A percentile compares a stretch with the other conserved stretches of the same genome.
These are phyloP conservation scores for Talaromyces marneffei DNA, from an alignment of 2,329 filamentous ascomycete genomes.

Conservation along the genomic window DNA sequence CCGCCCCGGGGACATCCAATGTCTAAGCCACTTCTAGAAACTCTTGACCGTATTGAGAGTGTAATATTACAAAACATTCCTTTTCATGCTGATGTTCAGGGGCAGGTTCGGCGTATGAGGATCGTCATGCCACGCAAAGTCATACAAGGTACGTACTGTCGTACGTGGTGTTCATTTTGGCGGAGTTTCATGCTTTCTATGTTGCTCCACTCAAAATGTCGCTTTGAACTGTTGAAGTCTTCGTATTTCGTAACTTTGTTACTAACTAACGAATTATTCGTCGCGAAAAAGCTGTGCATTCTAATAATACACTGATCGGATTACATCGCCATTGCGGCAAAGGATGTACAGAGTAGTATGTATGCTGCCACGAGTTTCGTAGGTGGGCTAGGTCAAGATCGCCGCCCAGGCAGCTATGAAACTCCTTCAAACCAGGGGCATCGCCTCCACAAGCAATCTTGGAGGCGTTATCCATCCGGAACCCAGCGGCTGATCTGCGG, in stretches of 20 bases:
- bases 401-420: conserved; percentile 8
- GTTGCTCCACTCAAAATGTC: background rate
- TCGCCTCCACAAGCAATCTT: background rate
- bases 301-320: background rate
- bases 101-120: background rate
- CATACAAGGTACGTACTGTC: background rate
- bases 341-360: background rate
- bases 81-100: background rate
- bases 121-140: background rate
- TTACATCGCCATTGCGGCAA: background rate
- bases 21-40: conserved; percentile 9
- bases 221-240: too few relatives aligned
- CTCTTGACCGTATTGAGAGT: background rate
- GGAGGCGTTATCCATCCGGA: background rate
- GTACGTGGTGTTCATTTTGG: background rate
- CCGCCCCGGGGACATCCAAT: background rate
- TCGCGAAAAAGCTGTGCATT: background rate
- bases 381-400: background rate
- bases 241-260: too few relatives aligned
- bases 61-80: background rate
- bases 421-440: conserved; percentile 9
- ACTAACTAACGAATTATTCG: too few relatives aligned
- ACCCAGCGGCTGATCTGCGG: background rate
- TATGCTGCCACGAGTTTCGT: background rate
- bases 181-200: background rate